Conservation (phyloP, 495 filamentous ascomycete genomes). For the Hyaloscypha finlandica region DNA sequence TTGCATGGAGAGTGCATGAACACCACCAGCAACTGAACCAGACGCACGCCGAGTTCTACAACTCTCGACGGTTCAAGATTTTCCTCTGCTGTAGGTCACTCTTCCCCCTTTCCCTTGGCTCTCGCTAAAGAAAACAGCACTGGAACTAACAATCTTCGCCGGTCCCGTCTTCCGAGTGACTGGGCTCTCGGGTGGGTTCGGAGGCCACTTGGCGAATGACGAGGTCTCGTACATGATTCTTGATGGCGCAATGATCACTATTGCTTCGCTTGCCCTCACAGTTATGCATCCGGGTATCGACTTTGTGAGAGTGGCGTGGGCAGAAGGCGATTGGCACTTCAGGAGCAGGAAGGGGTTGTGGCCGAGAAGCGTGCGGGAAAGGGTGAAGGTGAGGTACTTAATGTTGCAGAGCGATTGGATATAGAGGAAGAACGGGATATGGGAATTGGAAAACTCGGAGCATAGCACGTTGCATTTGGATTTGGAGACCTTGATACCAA, state of each 20-base stretch:
- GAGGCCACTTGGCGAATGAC: slow-evolving; percentile 34
- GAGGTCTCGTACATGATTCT: slow-evolving; percentile 39
- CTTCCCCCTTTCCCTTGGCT: neutral
- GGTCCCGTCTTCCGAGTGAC: slow-evolving; percentile 36
- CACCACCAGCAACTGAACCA: neutral
- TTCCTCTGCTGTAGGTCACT: neutral
- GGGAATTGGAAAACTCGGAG: too few relatives aligned
- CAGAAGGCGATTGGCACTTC: too few relatives aligned
- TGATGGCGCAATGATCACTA: slow-evolving; percentile 38
- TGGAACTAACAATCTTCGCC: slow-evolving; percentile 35
- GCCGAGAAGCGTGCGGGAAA: too few relatives aligned
- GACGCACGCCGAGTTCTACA: neutral
- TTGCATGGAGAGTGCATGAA: neutral
- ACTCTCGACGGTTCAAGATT: neutral
- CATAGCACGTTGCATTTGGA: too few relatives aligned
- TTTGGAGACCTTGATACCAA: too few relatives aligned
- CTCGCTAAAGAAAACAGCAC: neutral
- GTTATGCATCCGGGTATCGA: slow-evolving; percentile 25
- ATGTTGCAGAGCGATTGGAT: too few relatives aligned
- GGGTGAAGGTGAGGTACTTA: too few relatives aligned
- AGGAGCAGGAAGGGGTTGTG: neutral
- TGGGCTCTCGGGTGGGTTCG: slow-evolving; percentile 37
- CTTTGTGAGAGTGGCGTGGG: neutral
- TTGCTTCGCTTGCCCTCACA: slow-evolving; percentile 33
- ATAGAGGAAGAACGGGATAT: too few relatives aligned